phyloP scores from a whole-genome alignment of 345 rosid species.

The Salix dunnii region DNA sequence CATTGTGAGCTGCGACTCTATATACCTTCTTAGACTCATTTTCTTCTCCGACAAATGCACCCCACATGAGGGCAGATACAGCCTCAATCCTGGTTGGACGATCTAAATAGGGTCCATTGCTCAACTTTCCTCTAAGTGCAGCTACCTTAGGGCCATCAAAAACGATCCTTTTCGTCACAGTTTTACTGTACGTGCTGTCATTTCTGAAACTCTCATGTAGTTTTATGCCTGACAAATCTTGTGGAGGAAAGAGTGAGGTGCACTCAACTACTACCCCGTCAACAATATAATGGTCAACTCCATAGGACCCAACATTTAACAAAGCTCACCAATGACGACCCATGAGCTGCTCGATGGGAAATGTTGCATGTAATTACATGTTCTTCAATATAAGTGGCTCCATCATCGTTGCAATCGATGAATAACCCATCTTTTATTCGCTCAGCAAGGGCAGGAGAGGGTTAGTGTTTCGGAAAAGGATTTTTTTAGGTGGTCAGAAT shows the following conservation, averaged over 20 bases:
- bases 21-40: neutral
- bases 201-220: neutral
- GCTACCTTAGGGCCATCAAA: constrained; percentile 16
- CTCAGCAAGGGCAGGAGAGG: constrained; percentile 11
- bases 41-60: neutral
- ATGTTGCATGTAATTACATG: constrained; percentile 2
- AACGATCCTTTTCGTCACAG: constrained; percentile 20
- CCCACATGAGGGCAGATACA: constrained; percentile 22
- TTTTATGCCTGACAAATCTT: constrained; percentile 1
- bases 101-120: neutral
- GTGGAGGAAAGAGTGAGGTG: constrained; percentile 27
- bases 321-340: constrained; percentile 3
- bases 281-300: neutral
- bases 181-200: neutral
- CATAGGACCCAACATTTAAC: constrained; percentile 8
- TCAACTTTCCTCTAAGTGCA: constrained; percentile 2
- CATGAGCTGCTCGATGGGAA: constrained; percentile 18
- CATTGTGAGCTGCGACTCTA: neutral
- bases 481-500: neutral
- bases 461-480: constrained; percentile 9
- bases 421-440: neutral
- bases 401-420: constrained; percentile 17
- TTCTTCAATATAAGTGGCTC: neutral
- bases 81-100: constrained; percentile 23
- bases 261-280: constrained; percentile 14